Evolutionary conservation across 2,329 filamentous ascomycete genomes (phyloP).

Genomic region (Rhinocladiella mackenziei): DNA sequence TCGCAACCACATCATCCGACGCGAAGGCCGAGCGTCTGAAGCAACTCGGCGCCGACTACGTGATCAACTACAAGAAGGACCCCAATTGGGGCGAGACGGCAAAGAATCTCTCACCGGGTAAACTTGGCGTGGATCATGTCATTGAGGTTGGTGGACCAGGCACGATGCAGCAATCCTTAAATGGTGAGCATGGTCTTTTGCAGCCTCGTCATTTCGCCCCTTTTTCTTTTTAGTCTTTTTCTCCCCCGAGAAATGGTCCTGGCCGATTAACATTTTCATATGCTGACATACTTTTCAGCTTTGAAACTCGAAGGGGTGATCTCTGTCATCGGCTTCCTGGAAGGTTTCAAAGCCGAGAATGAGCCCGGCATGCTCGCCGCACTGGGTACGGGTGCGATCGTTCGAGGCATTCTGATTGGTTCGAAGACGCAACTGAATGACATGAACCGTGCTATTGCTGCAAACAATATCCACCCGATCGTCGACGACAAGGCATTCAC

Average conservation of each 20-base stretch:
- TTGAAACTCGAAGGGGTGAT: conserved; percentile 49
- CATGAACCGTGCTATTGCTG: conserved; percentile 57
- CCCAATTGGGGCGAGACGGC: conserved; percentile 59
- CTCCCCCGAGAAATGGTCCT: neutral
- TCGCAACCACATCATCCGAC: conserved; percentile 57
- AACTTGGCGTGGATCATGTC: conserved; percentile 58
- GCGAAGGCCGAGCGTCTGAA: conserved; percentile 52
- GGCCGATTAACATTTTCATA: too few species aligned
- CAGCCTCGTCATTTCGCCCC: too few species aligned
- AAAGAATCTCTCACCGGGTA: conserved; percentile 47
- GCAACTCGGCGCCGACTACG: conserved; percentile 54
- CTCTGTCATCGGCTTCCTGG: conserved; percentile 52
- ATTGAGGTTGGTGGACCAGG: conserved; percentile 63
- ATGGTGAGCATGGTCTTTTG: conserved; percentile 18
- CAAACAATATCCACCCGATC: conserved; percentile 56
- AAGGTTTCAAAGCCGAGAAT: conserved; percentile 37
- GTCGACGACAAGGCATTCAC: conserved; percentile 56
- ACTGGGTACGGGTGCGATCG: conserved; percentile 50
- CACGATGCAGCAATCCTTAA: conserved; percentile 56
- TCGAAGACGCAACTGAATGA: conserved; percentile 55
- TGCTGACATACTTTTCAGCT: conserved; percentile 35
- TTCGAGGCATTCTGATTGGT: conserved; percentile 56
- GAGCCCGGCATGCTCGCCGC: conserved; percentile 52
- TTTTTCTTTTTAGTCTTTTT: too few species aligned
- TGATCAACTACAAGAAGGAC: conserved; percentile 59